Percentiles rank a stretch among this genome's conserved stretches.
These are phyloP conservation scores for Urochloa ruziziensis DNA, from an alignment of 176 grass and related monocot species.

Conservation along the genomic window DNA sequence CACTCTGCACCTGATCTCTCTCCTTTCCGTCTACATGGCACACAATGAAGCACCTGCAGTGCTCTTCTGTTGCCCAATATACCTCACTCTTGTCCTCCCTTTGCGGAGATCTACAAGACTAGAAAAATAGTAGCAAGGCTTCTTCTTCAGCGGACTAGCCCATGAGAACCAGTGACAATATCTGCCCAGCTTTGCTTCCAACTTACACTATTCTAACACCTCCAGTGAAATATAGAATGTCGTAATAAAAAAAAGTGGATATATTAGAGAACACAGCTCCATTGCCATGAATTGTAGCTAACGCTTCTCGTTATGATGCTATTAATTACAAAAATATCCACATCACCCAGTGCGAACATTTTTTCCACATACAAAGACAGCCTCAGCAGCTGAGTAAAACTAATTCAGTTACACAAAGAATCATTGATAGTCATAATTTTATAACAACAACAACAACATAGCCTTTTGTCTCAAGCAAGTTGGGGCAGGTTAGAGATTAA, in stretches of 20 bases:
- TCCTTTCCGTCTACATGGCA: slow-evolving; percentile 1
- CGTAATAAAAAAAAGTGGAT: background rate
- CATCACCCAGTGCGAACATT: background rate
- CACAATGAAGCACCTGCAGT: background rate
- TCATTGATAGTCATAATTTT: background rate
- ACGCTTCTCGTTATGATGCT: background rate
- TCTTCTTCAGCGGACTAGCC: background rate
- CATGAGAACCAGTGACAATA: background rate
- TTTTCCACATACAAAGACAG: background rate
- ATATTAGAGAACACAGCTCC: background rate
- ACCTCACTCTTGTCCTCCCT: background rate
- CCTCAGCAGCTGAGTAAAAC: background rate
- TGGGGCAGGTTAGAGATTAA: too few species aligned
- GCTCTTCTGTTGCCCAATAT: background rate
- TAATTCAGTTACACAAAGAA: background rate
- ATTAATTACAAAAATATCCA: background rate
- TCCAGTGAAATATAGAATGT: background rate
- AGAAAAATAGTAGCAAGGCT: background rate
- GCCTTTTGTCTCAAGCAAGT: too few species aligned
- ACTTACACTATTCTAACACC: background rate
- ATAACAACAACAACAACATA: too few species aligned
- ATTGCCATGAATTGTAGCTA: background rate
- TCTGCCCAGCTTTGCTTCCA: background rate
- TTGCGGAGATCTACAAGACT: background rate
- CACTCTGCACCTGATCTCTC: background rate